Evolutionary conservation across 1,139 yeast species (phyloP).

Genomic region (Geotrichum armillariae): DNA sequence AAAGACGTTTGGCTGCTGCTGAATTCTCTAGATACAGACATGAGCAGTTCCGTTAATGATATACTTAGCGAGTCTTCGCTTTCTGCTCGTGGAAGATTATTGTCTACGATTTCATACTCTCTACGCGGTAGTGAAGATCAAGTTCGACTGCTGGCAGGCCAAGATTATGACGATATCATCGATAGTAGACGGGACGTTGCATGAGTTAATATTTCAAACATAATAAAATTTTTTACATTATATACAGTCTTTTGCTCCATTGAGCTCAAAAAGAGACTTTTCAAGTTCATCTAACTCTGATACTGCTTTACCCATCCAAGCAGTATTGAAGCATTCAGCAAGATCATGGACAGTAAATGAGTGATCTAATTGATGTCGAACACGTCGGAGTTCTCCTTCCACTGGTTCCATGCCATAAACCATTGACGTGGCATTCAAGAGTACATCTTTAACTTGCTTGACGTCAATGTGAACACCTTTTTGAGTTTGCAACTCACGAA

Average conservation of each 20-base stretch:
- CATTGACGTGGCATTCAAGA: conserved; percentile 4
- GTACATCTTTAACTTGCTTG: conserved; percentile 45
- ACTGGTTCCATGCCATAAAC: conserved; percentile 10
- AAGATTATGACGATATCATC: conserved; percentile 13
- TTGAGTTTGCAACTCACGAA: conserved; percentile 8
- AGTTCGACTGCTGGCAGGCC: conserved; percentile 16
- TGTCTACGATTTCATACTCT: conserved; percentile 20
- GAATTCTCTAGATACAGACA: conserved; percentile 23
- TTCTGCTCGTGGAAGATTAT: conserved; percentile 20
- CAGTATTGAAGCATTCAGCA: conserved; percentile 20
- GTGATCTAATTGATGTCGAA: conserved; percentile 11
- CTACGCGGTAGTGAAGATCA: conserved; percentile 22
- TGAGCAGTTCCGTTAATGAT: conserved; percentile 17
- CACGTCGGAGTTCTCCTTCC: conserved; percentile 14
- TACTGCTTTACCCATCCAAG: conserved; percentile 17
- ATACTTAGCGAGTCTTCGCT: conserved; percentile 11
- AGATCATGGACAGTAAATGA: conserved; percentile 8
- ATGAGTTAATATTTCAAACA: not conserved
- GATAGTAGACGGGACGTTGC: not conserved
- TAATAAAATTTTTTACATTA: not conserved
- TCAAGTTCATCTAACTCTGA: not conserved
- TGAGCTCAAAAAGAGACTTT: not conserved
- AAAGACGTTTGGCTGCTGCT: conserved; percentile 61
- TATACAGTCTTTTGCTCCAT: not conserved
- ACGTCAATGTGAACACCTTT: conserved; percentile 12